Evolutionary conservation across 2,329 filamentous ascomycete genomes (phyloP).

Genomic region (Penicillium occitanis): DNA sequence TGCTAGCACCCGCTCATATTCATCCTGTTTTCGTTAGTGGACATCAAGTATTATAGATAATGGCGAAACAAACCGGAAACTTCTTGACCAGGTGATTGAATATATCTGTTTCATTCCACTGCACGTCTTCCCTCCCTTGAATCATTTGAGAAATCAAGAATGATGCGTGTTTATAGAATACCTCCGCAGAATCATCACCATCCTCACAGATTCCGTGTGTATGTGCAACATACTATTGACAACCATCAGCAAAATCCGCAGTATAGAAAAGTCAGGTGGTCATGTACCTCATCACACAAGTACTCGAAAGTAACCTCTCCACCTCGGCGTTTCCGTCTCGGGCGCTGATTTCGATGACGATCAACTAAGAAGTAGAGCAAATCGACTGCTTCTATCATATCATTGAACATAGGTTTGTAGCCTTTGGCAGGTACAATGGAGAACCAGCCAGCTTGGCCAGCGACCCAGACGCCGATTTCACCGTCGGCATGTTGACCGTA

Average conservation of each 20-base stretch:
- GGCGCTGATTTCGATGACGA: slow-evolving; percentile 47
- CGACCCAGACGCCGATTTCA: slow-evolving; percentile 60
- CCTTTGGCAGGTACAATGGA: slow-evolving; percentile 54
- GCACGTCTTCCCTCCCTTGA: slow-evolving; percentile 45
- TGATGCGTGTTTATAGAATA: slow-evolving; percentile 46
- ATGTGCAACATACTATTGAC: slow-evolving; percentile 42
- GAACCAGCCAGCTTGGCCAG: slow-evolving; percentile 63
- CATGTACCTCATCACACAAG: slow-evolving; percentile 42
- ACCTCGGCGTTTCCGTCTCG: slow-evolving; percentile 30
- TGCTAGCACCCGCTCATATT: slow-evolving; percentile 34
- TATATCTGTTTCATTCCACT: slow-evolving; percentile 47
- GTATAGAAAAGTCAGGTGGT: background rate
- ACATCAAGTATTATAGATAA: background rate
- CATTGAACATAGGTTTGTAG: slow-evolving; percentile 55
- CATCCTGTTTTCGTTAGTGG: slow-evolving; percentile 29
- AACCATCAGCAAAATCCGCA: slow-evolving; percentile 10
- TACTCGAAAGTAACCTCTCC: slow-evolving; percentile 40
- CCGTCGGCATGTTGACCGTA: slow-evolving; percentile 56
- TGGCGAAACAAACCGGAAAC: slow-evolving; percentile 37
- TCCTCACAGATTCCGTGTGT: slow-evolving; percentile 45
- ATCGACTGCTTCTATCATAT: slow-evolving; percentile 60
- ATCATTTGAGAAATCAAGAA: slow-evolving; percentile 52
- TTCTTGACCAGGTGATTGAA: slow-evolving; percentile 47
- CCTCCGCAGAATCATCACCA: slow-evolving; percentile 48
- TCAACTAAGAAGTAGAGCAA: slow-evolving; percentile 63